Evolutionary conservation across 495 filamentous ascomycete genomes (phyloP).

Genomic region (Ascodesmis nigricans): DNA sequence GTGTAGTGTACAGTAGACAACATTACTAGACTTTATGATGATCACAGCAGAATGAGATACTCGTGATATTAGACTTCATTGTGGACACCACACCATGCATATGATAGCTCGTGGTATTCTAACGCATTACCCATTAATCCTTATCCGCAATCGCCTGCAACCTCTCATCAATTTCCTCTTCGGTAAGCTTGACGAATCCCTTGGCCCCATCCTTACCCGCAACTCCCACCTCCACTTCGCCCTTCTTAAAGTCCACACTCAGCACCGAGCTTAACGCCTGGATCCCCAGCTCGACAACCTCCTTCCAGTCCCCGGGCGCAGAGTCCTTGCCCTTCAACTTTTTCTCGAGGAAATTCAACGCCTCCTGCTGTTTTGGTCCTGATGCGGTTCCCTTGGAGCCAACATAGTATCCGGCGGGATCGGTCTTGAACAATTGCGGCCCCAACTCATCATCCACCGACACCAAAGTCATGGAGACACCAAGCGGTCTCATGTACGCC

Average conservation of each 20-base stretch:
- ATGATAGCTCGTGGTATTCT: too few relatives aligned
- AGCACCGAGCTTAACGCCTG: constrained; percentile 82
- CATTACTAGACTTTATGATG: too few relatives aligned
- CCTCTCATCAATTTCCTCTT: constrained; percentile 95
- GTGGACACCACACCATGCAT: too few relatives aligned
- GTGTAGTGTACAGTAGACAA: too few relatives aligned
- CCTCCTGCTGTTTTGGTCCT: constrained; percentile 94
- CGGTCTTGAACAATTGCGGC: constrained; percentile 95
- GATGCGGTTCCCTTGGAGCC: constrained; percentile 96
- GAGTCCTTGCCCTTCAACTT: constrained; percentile 98
- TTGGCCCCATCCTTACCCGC: constrained; percentile 65
- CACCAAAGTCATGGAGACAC: constrained; percentile 83
- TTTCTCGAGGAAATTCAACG: constrained; percentile 93
- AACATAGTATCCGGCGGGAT: constrained; percentile 91
- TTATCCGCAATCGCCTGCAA: constrained; percentile 96
- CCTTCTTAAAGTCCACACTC: constrained; percentile 98
- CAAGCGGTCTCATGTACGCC: constrained; percentile 96
- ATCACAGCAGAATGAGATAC: too few relatives aligned
- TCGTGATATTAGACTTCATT: too few relatives aligned
- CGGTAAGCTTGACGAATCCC: constrained; percentile 69
- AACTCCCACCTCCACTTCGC: constrained; percentile 91
- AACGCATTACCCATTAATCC: constrained; percentile 51
- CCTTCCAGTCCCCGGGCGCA: constrained; percentile 84
- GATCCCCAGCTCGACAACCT: constrained; percentile 92
- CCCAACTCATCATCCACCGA: constrained; percentile 81